Evolutionary conservation across 73 alveolate genomes (phyloP).

Genomic region (Uronychia setigera): DNA sequence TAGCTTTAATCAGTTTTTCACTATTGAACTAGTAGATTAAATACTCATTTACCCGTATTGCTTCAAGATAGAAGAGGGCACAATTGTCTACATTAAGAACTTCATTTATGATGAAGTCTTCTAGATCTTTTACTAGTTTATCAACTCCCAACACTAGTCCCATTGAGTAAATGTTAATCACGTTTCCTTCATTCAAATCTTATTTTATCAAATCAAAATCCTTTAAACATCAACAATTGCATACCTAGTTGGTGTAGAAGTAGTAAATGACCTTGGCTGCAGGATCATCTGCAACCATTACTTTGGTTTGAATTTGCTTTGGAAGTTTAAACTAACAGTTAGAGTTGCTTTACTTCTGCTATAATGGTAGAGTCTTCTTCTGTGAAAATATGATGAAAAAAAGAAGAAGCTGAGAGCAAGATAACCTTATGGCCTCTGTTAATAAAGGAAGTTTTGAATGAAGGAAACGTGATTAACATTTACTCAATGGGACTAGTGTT

Average conservation of each 20-base stretch:
- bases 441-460: no score
- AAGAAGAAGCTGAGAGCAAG: constrained; percentile 40
- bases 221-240: background rate
- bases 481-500: no score
- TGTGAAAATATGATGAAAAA: constrained; percentile 41
- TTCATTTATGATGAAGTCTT: constrained; percentile 26
- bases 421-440: constrained; percentile 62
- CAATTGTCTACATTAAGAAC: constrained; percentile 51
- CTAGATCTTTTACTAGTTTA: constrained; percentile 33
- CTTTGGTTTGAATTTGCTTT: constrained; percentile 25
- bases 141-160: constrained; percentile 31
- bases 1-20: constrained; percentile 48
- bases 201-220: constrained; percentile 20
- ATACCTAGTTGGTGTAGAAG: constrained; percentile 35
- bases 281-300: constrained; percentile 48
- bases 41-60: no score
- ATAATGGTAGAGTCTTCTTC: constrained; percentile 31
- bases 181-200: constrained; percentile 43
- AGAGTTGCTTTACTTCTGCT: no score
- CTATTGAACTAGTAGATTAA: no score
- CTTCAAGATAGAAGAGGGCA: constrained; percentile 46
- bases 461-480: no score
- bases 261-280: constrained; percentile 34
- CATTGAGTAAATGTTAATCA: constrained; percentile 26
- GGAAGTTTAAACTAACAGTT: constrained; percentile 65